Percentiles rank a stretch among this genome's conserved stretches.
These are phyloP conservation scores for Aspergillus bertholletiae DNA, from an alignment of 495 filamentous ascomycete species.

Conservation along the genomic window DNA sequence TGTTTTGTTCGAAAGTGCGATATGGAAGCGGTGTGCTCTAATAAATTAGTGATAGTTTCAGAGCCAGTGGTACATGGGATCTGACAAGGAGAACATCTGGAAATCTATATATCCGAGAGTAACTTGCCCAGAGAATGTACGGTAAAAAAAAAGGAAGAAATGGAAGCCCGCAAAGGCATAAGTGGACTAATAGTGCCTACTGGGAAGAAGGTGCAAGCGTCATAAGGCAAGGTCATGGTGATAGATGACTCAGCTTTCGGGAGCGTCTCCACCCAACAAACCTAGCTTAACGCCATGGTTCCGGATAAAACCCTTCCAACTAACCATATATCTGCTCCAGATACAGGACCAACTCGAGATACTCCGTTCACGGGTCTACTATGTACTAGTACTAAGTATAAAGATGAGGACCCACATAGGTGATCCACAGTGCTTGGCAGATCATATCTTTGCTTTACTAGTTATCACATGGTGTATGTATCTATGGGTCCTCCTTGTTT, in stretches of 20 bases:
- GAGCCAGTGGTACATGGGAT: not conserved
- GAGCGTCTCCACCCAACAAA: not conserved
- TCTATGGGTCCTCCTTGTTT: too few species aligned
- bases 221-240: slow-evolving; percentile 38
- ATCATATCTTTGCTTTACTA: too few species aligned
- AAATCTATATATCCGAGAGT: not conserved
- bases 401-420: too few species aligned
- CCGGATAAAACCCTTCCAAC: not conserved
- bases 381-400: too few species aligned
- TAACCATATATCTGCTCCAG: too few species aligned
- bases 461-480: too few species aligned
- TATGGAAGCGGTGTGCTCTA: not conserved
- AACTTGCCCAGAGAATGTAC: too few species aligned
- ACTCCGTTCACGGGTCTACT: too few species aligned
- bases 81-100: not conserved
- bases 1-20: not conserved
- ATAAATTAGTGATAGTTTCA: slow-evolving; percentile 1
- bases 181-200: not conserved
- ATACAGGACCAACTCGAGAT: too few species aligned
- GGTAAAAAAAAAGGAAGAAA: too few species aligned
- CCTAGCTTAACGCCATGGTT: not conserved
- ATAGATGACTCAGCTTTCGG: slow-evolving; percentile 41
- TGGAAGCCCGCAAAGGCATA: too few species aligned
- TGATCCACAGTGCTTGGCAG: too few species aligned
- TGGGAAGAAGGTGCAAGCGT: slow-evolving; percentile 26